A percentile compares a stretch with the other conserved stretches of the same genome.
Conservation (phyloP, 2,329 filamentous ascomycete genomes). For the Paramyrothecium sp. region DNA sequence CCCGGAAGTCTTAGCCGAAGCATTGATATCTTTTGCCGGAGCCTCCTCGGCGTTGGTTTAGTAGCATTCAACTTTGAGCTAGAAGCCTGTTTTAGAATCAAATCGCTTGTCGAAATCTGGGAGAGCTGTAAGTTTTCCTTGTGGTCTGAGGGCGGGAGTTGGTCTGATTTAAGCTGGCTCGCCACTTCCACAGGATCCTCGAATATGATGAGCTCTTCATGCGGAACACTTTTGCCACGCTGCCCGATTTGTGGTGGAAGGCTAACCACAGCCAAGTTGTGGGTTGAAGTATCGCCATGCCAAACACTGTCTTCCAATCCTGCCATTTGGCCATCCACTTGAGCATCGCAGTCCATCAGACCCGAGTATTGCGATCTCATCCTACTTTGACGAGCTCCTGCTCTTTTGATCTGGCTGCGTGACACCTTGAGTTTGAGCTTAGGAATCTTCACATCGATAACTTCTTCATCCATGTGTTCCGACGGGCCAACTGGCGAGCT, state of each 20-base stretch:
- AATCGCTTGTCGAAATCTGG: slow-evolving; percentile 7
- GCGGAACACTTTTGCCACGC: too few species aligned
- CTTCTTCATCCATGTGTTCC: background rate
- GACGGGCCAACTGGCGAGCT: background rate
- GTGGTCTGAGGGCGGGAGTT: slow-evolving; percentile 20
- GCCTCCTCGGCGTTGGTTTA: slow-evolving; percentile 8
- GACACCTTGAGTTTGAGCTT: slow-evolving; percentile 32
- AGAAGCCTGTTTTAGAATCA: slow-evolving; percentile 8
- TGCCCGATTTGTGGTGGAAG: too few species aligned
- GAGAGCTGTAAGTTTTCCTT: slow-evolving; percentile 8
- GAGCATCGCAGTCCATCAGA: slow-evolving; percentile 5
- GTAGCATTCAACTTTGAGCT: slow-evolving; percentile 7
- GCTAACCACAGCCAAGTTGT: too few species aligned
- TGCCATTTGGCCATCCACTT: too few species aligned
- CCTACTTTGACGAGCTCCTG: slow-evolving; percentile 6
- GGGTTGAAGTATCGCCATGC: too few species aligned
- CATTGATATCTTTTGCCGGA: slow-evolving; percentile 28
- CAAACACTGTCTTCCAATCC: too few species aligned
- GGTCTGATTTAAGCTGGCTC: slow-evolving; percentile 33
- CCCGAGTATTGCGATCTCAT: slow-evolving; percentile 5
- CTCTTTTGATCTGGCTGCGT: slow-evolving; percentile 22
- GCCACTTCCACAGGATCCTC: slow-evolving; percentile 19
- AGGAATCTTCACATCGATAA: slow-evolving; percentile 11
- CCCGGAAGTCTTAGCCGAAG: slow-evolving; percentile 20
- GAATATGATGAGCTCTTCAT: too few species aligned